Conservation (phyloP, 75 land plant genomes). For the Picea glauca region DNA sequence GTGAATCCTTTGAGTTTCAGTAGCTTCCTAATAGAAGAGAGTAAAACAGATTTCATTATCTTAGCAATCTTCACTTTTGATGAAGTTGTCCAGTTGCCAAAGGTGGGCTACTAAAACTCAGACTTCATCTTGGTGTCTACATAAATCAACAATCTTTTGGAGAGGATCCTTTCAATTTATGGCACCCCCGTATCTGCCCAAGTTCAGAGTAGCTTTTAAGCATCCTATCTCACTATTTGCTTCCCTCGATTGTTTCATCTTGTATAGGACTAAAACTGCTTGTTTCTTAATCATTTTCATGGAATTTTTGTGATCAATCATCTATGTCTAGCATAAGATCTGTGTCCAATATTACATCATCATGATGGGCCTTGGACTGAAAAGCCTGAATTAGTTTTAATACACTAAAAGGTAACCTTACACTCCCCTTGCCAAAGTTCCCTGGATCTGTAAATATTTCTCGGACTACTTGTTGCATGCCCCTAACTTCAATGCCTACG, state of each 20-base stretch:
- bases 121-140: no score
- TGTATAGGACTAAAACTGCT: neutral
- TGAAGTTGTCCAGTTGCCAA: no score
- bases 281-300: neutral
- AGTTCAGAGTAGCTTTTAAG: slow-evolving; percentile 22
- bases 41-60: no score
- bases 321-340: neutral
- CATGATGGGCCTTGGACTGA: slow-evolving; percentile 43
- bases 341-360: slow-evolving; percentile 24
- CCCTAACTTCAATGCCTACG: neutral
- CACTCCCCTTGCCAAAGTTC: slow-evolving; percentile 16
- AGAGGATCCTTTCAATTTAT: no score
- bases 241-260: slow-evolving; percentile 15
- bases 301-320: neutral
- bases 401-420: slow-evolving; percentile 27
- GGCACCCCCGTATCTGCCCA: neutral
- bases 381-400: slow-evolving; percentile 74
- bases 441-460: slow-evolving; percentile 28
- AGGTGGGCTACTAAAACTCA: no score
- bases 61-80: no score
- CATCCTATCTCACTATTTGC: slow-evolving; percentile 11
- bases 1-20: no score
- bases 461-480: slow-evolving; percentile 16
- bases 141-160: no score
- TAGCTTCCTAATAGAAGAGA: no score